Conservation (phyloP, 2,329 filamentous ascomycete species). For the Sphaceloma murrayae region DNA sequence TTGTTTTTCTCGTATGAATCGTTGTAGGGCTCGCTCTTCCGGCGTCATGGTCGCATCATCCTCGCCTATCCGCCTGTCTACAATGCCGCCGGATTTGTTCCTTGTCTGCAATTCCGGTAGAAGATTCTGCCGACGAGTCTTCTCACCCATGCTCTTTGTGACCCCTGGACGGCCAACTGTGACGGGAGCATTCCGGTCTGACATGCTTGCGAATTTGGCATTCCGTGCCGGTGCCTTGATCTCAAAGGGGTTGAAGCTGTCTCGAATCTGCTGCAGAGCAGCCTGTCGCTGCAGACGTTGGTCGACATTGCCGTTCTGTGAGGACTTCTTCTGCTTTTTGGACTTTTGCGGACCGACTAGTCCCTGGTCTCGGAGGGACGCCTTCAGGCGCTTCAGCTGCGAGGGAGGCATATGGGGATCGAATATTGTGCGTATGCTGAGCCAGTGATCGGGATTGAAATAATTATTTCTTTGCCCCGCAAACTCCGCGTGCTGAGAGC, state of each 20-base stretch:
- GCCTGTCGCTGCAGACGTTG: slow-evolving; percentile 67
- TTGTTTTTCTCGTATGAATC: slow-evolving; percentile 84
- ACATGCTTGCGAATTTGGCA: slow-evolving; percentile 78
- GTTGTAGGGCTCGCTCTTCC: slow-evolving; percentile 82
- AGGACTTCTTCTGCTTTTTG: slow-evolving; percentile 82
- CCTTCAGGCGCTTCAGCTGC: slow-evolving; percentile 90
- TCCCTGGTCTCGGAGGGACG: slow-evolving; percentile 79
- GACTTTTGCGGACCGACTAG: slow-evolving; percentile 86
- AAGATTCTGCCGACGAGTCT: slow-evolving; percentile 73
- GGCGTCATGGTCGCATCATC: slow-evolving; percentile 88
- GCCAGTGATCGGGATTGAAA: too few relatives aligned
- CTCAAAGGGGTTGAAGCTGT: slow-evolving; percentile 97
- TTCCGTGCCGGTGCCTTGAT: slow-evolving; percentile 65
- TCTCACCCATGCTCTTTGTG: slow-evolving; percentile 76
- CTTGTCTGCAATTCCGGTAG: slow-evolving; percentile 81
- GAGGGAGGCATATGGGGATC: slow-evolving; percentile 99
- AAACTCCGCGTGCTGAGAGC: too few relatives aligned
- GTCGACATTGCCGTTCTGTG: slow-evolving; percentile 45
- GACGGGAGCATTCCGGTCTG: slow-evolving; percentile 45
- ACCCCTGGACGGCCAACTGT: slow-evolving; percentile 65
- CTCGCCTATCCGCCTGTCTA: slow-evolving; percentile 92
- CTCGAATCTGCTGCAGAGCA: slow-evolving; percentile 76
- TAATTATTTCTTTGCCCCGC: too few relatives aligned
- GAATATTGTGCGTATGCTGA: too few relatives aligned
- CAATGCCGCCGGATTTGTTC: slow-evolving; percentile 83